Evolutionary conservation across 2,329 filamentous ascomycete species (phyloP).

Genomic region (Aplosporella prunicola): DNA sequence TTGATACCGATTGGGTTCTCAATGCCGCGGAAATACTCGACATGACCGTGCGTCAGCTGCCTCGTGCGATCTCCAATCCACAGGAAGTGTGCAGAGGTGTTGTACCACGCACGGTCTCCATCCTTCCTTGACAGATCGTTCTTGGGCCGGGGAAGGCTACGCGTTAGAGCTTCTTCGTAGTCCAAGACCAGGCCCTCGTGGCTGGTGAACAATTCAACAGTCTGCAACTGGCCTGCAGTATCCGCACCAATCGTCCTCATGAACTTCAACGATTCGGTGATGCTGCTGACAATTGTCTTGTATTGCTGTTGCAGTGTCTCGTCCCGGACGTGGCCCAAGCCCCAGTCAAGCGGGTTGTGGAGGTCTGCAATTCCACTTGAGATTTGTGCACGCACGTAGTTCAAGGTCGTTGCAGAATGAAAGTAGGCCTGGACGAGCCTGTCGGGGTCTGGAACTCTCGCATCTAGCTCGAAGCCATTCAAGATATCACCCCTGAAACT

Average conservation of each 20-base stretch:
- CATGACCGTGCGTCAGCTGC: conserved; percentile 84
- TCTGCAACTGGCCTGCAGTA: conserved; percentile 73
- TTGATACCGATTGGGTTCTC: conserved; percentile 96
- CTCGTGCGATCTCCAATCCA: conserved; percentile 97
- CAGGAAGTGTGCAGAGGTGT: conserved; percentile 92
- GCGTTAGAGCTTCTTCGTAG: conserved; percentile 83
- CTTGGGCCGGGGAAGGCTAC: conserved; percentile 58
- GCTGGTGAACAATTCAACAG: conserved; percentile 88
- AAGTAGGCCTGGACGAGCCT: conserved; percentile 88
- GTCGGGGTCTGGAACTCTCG: conserved; percentile 70
- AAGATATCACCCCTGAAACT: conserved; percentile 94
- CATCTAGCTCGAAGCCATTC: conserved; percentile 73
- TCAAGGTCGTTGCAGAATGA: conserved; percentile 87
- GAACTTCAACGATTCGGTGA: conserved; percentile 86
- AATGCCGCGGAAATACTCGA: conserved; percentile 95
- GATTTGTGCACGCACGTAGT: conserved; percentile 79
- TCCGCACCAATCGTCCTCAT: conserved; percentile 89
- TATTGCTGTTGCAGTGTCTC: conserved; percentile 79
- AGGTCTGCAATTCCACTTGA: conserved; percentile 86
- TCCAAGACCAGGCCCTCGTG: conserved; percentile 91
- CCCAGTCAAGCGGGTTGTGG: conserved; percentile 90
- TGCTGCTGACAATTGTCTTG: conserved; percentile 69
- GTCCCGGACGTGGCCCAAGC: conserved; percentile 81
- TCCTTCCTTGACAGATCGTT: conserved; percentile 26
- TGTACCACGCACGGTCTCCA: conserved; percentile 63